Conservation (phyloP, 2,329 filamentous ascomycete genomes). For the Ampelomyces quisqualis region DNA sequence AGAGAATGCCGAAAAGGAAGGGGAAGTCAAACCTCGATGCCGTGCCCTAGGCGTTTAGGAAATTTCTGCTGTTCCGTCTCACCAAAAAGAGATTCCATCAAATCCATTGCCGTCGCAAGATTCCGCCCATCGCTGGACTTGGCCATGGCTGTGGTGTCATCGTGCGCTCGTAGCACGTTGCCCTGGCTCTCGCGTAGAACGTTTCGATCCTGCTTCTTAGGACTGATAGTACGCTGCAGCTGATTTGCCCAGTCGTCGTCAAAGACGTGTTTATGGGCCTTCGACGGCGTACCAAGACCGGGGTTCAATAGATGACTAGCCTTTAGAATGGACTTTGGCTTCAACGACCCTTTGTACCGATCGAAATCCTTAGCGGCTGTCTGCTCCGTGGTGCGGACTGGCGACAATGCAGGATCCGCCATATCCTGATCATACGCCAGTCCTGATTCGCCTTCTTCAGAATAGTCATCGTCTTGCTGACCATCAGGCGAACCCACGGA, state of each 20-base stretch:
- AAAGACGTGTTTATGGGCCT: constrained; percentile 52
- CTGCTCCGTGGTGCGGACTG: constrained; percentile 76
- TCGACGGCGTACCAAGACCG: constrained; percentile 54
- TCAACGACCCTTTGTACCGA: constrained; percentile 35
- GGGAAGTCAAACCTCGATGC: constrained; percentile 85
- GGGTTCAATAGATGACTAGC: constrained; percentile 36
- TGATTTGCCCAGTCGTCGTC: constrained; percentile 93
- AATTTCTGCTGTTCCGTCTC: constrained; percentile 55
- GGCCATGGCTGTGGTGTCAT: constrained; percentile 37
- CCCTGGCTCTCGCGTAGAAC: constrained; percentile 67
- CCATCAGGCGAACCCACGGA: constrained; percentile 74
- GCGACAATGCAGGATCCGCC: constrained; percentile 74
- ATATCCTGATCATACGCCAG: constrained; percentile 69
- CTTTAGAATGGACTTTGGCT: constrained; percentile 54
- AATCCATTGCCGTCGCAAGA: constrained; percentile 85
- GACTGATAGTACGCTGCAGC: constrained; percentile 89
- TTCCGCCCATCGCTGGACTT: constrained; percentile 51
- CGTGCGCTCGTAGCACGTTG: constrained; percentile 56
- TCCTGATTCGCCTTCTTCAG: constrained; percentile 67
- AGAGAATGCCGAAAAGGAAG: constrained; percentile 39
- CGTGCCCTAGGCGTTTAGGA: constrained; percentile 56
- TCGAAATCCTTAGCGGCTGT: constrained; percentile 42
- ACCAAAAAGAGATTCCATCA: constrained; percentile 94
- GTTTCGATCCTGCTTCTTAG: constrained; percentile 83
- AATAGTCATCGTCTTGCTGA: constrained; percentile 62